phyloP scores from a whole-genome alignment of 345 rosid species.

The Syzygium jambos region DNA sequence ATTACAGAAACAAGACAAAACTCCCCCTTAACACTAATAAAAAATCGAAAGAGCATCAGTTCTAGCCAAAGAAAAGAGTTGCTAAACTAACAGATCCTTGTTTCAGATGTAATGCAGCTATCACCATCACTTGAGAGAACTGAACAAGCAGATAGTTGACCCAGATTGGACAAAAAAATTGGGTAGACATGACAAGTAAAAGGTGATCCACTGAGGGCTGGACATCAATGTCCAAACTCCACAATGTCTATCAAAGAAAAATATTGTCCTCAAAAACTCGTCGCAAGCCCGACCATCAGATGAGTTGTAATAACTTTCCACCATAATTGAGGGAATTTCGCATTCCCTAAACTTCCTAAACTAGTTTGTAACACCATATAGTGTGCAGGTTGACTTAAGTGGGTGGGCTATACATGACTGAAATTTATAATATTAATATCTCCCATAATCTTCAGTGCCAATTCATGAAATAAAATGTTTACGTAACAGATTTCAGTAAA shows the following conservation, averaged over 20 bases:
- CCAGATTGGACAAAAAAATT: too few species aligned
- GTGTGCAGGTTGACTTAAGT: not conserved
- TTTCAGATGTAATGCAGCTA: not conserved
- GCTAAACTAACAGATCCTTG: not conserved
- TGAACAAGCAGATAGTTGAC: not conserved
- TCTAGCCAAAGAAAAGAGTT: not conserved
- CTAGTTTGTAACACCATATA: not conserved
- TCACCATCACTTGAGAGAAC: not conserved
- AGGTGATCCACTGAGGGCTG: not conserved
- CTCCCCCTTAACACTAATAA: not conserved
- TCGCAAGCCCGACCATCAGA: not conserved
- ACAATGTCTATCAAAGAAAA: not conserved
- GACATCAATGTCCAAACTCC: not conserved
- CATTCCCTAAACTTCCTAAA: not conserved
- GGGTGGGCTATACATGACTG: not conserved
- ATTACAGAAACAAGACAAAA: not conserved
- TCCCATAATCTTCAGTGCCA: too few species aligned
- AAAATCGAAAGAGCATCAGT: not conserved
- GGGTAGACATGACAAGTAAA: not conserved
- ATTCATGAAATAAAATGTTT: too few species aligned
- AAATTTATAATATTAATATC: not conserved
- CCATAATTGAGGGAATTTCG: not conserved
- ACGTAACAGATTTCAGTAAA: too few species aligned
- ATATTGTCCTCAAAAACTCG: not conserved
- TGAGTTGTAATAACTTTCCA: not conserved